Conservation (phyloP, 352 stramenopile species). For the Phytophthora nicotianae region DNA sequence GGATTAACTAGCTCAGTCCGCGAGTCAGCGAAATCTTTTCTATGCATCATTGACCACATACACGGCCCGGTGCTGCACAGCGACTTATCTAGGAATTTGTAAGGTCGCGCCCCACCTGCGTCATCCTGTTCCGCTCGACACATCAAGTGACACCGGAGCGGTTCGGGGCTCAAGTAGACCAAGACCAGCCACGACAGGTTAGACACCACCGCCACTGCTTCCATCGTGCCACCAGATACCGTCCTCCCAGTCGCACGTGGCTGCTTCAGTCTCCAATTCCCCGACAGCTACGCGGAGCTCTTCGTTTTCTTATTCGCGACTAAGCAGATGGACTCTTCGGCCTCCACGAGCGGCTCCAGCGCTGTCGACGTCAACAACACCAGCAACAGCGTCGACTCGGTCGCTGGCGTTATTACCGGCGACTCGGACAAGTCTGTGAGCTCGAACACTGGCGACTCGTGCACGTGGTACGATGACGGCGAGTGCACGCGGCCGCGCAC, state of each 20-base stretch:
- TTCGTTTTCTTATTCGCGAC: slow-evolving; percentile 17
- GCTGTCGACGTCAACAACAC: slow-evolving; percentile 7
- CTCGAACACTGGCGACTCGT: slow-evolving; percentile 38
- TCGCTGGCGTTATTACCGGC: neutral
- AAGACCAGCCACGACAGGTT: neutral
- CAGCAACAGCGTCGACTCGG: neutral
- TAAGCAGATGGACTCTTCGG: slow-evolving; percentile 8
- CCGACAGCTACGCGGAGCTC: slow-evolving; percentile 12
- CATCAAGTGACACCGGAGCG: slow-evolving; percentile 23
- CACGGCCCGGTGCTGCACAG: neutral
- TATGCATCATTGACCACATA: neutral
- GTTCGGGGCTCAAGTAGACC: slow-evolving; percentile 13
- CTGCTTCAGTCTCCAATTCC: slow-evolving; percentile 7
- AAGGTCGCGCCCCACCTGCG: slow-evolving; percentile 7
- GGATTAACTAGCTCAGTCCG: slow-evolving; percentile 5
- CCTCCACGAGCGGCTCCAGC: neutral
- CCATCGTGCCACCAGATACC: neutral
- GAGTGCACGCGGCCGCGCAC: slow-evolving; percentile 30
- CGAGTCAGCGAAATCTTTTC: neutral
- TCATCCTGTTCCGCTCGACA: slow-evolving; percentile 9
- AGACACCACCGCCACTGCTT: slow-evolving; percentile 9
- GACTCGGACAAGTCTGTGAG: slow-evolving; percentile 23
- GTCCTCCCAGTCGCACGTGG: slow-evolving; percentile 4
- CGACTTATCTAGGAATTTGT: slow-evolving; percentile 12
- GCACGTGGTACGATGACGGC: slow-evolving; percentile 38